A percentile compares a stretch with the other conserved stretches of the same genome.
phyloP scores from a whole-genome alignment of 2,329 filamentous ascomycete genomes.

The Escovopsis sp. region DNA sequence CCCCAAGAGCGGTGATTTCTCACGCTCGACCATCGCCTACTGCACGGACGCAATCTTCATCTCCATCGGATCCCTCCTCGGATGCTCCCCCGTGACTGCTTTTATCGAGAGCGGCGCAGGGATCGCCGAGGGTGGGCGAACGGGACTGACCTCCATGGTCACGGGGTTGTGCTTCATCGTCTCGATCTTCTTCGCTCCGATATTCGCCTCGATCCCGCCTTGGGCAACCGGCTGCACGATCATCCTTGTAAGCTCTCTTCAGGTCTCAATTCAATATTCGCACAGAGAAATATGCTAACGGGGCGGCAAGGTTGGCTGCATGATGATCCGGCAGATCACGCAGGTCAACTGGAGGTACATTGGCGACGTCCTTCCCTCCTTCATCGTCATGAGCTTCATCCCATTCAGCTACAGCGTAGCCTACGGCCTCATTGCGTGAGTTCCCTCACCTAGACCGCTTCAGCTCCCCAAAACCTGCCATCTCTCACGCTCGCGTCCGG shows the following conservation, averaged over 20 bases:
- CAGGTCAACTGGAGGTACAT: slow-evolving; percentile 67
- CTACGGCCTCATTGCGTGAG: slow-evolving; percentile 59
- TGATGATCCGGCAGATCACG: slow-evolving; percentile 64
- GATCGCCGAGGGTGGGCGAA: slow-evolving; percentile 60
- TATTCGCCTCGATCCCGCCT: slow-evolving; percentile 62
- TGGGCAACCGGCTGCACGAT: slow-evolving; percentile 66
- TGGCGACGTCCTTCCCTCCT: slow-evolving; percentile 61
- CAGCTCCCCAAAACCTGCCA: too few species aligned
- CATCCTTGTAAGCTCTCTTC: slow-evolving; percentile 36
- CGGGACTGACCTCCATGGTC: slow-evolving; percentile 55
- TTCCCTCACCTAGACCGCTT: slow-evolving; percentile 4
- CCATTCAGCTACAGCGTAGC: slow-evolving; percentile 68
- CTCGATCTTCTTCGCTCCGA: slow-evolving; percentile 60
- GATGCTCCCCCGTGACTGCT: slow-evolving; percentile 55
- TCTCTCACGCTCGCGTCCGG: not conserved
- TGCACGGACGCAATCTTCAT: slow-evolving; percentile 57
- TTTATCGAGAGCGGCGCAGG: slow-evolving; percentile 66
- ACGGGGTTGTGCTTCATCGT: slow-evolving; percentile 57
- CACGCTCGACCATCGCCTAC: slow-evolving; percentile 69
- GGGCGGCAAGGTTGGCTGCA: slow-evolving; percentile 46
- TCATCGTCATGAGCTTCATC: slow-evolving; percentile 61
- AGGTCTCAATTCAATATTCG: not conserved
- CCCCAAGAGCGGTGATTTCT: slow-evolving; percentile 61
- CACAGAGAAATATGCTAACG: not conserved
- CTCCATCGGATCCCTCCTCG: slow-evolving; percentile 54